Base-by-base conservation (phyloP, 1,139 yeast genomes). In the Suhomyces chickasaworum region DNA sequence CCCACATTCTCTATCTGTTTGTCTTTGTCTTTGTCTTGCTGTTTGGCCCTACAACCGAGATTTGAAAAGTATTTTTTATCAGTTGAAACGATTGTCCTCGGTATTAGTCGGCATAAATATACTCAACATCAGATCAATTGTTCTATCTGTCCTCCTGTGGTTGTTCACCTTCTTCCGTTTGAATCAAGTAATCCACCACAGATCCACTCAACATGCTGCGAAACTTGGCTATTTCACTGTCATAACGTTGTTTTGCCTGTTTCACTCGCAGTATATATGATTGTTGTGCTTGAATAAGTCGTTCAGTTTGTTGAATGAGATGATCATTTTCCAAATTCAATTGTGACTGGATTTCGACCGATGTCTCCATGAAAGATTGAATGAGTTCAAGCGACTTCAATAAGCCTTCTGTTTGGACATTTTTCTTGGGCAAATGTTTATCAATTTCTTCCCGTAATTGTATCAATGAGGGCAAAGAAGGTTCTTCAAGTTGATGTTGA, bases 251-350 rank as follows among this genome's bases (percentile, higher is more conserved):
- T 16, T 40, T 48, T 25, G 46, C 42, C 25, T 48, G 45, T 27
- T 46, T 27, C 4, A 51, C 43, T 35, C 41, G 42, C 17, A 37
- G 42, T 12, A 40, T 37, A 32, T 45, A 48, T 5, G 42, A 42
- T 36, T 44, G 47, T n/a, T 50, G 53, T 18, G 47, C 41, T 22
- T 36, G 33, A 9, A 51, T 42, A 36, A 51, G 41, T 9, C 42
- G 37, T 27, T 49, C 54, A n/a, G 49, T 46, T 29, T 50, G 53
- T 12, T 45, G 47, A 15, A 43, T 22, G 10, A 46, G 21, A 9
- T 15, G 32, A 12, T 27, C 27, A 27, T 42, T 39, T 32, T 46
- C 49, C 15, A 8, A 33, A 16, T 31, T 18, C 21, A 46, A 32
- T 13, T 31, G n/a, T 1, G 36, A 10, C 17, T 46, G 49, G 3